Evolutionary conservation across 2,329 filamentous ascomycete species (phyloP).

Genomic region (Lachnellula subtilissima): DNA sequence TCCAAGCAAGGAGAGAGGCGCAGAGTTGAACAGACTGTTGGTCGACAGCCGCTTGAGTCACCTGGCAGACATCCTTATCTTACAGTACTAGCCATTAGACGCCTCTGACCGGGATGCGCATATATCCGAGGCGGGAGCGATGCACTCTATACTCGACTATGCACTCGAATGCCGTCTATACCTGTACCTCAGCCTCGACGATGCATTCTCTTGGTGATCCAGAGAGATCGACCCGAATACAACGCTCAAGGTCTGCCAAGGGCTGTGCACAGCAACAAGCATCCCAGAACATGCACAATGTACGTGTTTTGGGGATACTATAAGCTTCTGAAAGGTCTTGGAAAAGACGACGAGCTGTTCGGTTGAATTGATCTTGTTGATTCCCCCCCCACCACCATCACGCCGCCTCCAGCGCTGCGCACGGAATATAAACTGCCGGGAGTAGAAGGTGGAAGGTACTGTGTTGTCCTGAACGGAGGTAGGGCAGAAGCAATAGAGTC

Average conservation of each 20-base stretch:
- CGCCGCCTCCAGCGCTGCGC: neutral
- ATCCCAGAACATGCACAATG: no score
- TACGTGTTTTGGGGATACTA: no score
- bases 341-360: neutral
- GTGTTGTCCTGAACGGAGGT: neutral
- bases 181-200: neutral
- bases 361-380: neutral
- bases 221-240: no score
- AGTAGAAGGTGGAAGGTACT: neutral
- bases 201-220: neutral
- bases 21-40: no score
- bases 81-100: neutral
- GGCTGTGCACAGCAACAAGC: no score
- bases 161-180: neutral
- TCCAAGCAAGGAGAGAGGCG: neutral
- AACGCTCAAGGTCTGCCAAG: no score
- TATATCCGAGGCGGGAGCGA: neutral
- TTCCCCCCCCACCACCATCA: no score
- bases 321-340: no score
- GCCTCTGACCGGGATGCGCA: neutral
- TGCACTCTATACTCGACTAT: neutral
- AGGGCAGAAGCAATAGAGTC: neutral
- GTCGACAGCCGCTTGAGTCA: neutral
- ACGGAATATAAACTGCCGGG: neutral
- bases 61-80: neutral